Evolutionary conservation across 345 rosid genomes (phyloP), one percentile per base, ranked within the genome.

Genomic region (Tarenaya hassleriana): DNA sequence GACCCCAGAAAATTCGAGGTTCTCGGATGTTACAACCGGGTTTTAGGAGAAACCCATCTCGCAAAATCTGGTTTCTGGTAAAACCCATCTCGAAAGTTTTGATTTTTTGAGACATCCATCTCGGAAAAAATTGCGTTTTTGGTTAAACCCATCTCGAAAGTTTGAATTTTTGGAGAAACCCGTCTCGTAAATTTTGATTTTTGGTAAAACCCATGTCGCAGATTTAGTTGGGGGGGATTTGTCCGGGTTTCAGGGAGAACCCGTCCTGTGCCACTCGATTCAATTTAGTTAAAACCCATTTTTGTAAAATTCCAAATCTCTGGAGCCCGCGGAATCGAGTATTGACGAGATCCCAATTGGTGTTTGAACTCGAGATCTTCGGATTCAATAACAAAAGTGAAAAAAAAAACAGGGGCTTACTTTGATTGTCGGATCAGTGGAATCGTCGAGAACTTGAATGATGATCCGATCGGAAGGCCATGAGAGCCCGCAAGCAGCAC

Each of bases 401-500:
- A 19, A 12, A 47, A 45, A 0, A 24, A 16, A 15, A 40, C 10
- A 47, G 10, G 4, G 41, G 31, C 50, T 29, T 76, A 85, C 98
- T 81, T 83, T 92, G 74, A 84, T 79, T 4, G 66, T 63, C 21
- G 86, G 84, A 71, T 88, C 98, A 9, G 98, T 92, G 34, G 98
- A 88, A 59, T 92, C 98, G 41, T 92, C 98, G 29, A 85, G 95
- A 52, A 85, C 95, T 76, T 92, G 98, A 48, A 81, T 73, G 14
- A 88, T 66, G 58, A 92, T 75, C 32, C 97, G 75, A 69, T 85
- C 97, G 10, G 95, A 81, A 11, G 98, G 98, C 98, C 98, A 85
- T 0, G 98, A 88, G 47, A 92, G 94, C 0, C 95, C 95, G 63
- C 96, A 91, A 10, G 96, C 96, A 35, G 98, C 98, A 59, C 98